Percentiles rank a stretch among this genome's conserved stretches.
phyloP scores from a whole-genome alignment of 805 yeast genomes.

The Nakazawaea sp. region DNA sequence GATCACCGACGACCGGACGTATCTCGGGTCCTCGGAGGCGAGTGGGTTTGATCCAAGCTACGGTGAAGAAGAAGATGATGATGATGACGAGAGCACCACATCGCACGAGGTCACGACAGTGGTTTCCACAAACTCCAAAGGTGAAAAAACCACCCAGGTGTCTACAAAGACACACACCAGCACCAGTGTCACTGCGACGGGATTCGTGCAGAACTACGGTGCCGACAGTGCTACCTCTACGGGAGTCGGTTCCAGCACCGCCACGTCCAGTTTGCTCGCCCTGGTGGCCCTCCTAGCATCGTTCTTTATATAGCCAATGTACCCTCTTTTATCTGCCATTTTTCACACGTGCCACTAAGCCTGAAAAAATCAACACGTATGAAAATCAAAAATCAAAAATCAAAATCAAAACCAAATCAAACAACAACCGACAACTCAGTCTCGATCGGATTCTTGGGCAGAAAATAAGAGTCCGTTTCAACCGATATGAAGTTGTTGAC shows the following conservation, averaged over 20 bases:
- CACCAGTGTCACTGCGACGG: conserved; percentile 19
- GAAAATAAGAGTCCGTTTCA: too few species aligned
- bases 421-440: too few species aligned
- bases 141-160: conserved; percentile 13
- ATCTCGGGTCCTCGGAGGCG: conserved; percentile 53
- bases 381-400: too few species aligned
- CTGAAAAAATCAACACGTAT: too few species aligned
- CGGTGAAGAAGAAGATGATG: conserved; percentile 15
- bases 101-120: background rate
- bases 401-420: too few species aligned
- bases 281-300: background rate
- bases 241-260: too few species aligned
- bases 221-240: conserved; percentile 14
- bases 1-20: conserved; percentile 51
- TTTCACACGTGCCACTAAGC: too few species aligned
- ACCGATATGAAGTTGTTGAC: conserved; percentile 90
- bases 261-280: background rate
- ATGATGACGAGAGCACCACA: conserved; percentile 2
- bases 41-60: conserved; percentile 59
- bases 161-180: conserved; percentile 9
- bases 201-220: conserved; percentile 28
- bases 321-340: too few species aligned
- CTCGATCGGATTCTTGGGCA: too few species aligned
- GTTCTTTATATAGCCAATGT: background rate
- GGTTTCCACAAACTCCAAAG: conserved; percentile 4